Percentiles rank a stretch among this genome's conserved stretches.
Conservation (phyloP, 1,139 yeast genomes). For the Kurtzmaniella quercitrusa region DNA sequence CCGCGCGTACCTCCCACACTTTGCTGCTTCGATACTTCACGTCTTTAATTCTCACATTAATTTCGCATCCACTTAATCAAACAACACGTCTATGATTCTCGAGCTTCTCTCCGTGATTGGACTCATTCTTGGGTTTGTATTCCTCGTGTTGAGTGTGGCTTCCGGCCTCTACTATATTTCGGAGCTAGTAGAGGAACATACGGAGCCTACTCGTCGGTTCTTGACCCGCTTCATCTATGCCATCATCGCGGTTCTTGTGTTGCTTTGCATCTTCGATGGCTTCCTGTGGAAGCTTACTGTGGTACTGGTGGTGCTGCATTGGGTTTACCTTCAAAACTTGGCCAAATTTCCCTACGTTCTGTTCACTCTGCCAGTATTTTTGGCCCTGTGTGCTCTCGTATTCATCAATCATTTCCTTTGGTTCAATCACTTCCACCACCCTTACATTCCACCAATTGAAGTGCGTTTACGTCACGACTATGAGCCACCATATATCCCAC, state of each 20-base stretch:
- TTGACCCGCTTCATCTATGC: conserved; percentile 59
- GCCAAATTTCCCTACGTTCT: conserved; percentile 80
- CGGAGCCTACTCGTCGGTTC: conserved; percentile 75
- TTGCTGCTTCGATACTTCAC: no score
- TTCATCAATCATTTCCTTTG: conserved; percentile 80
- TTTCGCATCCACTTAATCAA: not conserved
- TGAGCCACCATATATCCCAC: conserved; percentile 66
- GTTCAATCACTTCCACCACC: conserved; percentile 82
- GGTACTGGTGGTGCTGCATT: conserved; percentile 67
- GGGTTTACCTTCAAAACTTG: conserved; percentile 72
- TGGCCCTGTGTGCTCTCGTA: conserved; percentile 69
- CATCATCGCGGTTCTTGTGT: conserved; percentile 49
- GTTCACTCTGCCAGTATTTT: conserved; percentile 65
- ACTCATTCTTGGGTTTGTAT: conserved; percentile 66
- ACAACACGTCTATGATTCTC: conserved; percentile 28
- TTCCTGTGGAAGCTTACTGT: conserved; percentile 67
- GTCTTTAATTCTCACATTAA: no score
- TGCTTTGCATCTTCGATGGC: conserved; percentile 66
- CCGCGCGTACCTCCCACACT: no score
- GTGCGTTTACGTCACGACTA: conserved; percentile 55
- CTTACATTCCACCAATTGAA: conserved; percentile 55
- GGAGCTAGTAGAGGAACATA: conserved; percentile 90
- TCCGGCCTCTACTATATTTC: conserved; percentile 89
- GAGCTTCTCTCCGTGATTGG: conserved; percentile 61
- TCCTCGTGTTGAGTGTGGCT: conserved; percentile 59